Percentiles rank a stretch among this genome's conserved stretches.
Conservation (phyloP, 192 early-diverging fungal species). For the Haplosporangium gracile region DNA sequence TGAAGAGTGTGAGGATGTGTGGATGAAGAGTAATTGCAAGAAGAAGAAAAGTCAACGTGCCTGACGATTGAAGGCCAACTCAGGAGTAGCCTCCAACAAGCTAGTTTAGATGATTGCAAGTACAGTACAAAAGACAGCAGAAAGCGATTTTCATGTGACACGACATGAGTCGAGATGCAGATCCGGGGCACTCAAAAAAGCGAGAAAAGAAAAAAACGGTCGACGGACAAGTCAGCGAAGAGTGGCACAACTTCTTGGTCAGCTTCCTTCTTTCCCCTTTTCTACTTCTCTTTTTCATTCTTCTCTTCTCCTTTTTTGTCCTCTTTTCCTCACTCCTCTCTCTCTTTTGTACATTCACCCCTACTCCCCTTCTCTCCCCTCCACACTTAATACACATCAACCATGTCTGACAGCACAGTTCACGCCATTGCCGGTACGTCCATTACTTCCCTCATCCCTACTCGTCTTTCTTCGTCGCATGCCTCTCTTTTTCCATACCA, state of each 20-base stretch:
- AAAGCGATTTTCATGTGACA: constrained; percentile 1
- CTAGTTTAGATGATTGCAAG: no score
- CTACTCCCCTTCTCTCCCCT: not conserved
- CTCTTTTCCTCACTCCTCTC: not conserved
- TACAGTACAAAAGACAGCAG: not conserved
- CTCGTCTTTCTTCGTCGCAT: not conserved
- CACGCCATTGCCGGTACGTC: constrained; percentile 72
- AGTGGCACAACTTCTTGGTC: not conserved
- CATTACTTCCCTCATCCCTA: not conserved
- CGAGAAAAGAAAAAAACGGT: not conserved
- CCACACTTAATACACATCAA: constrained; percentile 1
- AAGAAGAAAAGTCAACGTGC: no score
- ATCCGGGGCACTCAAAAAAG: constrained; percentile 1
- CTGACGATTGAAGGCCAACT: no score
- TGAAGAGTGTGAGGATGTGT: not conserved
- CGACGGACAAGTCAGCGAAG: not conserved
- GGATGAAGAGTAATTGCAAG: not conserved
- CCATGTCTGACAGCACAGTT: constrained; percentile 72
- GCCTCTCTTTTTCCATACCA: not conserved
- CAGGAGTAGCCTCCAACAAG: no score
- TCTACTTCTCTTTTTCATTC: constrained; percentile 22
- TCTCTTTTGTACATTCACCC: not conserved
- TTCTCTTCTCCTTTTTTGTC: constrained; percentile 16
- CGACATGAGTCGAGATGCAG: not conserved
- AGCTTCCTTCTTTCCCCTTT: constrained; percentile 8